Percentiles rank a stretch among this genome's conserved stretches.
Evolutionary conservation across 1,139 yeast genomes (phyloP).

Genomic region (Hemisphaericaspora lyxosophila): DNA sequence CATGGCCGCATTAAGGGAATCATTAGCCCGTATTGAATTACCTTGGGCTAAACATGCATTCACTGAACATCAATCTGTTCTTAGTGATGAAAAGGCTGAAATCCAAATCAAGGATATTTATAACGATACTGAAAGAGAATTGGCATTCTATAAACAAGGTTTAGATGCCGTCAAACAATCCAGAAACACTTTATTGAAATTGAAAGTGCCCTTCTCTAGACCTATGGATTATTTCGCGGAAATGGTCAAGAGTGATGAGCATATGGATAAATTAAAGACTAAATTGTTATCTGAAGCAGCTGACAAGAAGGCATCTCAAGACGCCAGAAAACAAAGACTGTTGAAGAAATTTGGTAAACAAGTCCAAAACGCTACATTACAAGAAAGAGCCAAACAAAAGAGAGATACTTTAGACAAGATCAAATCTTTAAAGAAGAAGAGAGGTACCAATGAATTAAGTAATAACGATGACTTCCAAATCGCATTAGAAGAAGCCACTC

Average conservation of each 20-base stretch:
- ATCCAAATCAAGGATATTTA: constrained; percentile 79
- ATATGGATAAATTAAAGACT: constrained; percentile 89
- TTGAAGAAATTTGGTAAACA: constrained; percentile 97
- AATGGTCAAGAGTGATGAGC: constrained; percentile 97
- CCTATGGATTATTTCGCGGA: constrained; percentile 97
- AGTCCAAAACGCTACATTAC: constrained; percentile 91
- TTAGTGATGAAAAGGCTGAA: constrained; percentile 60
- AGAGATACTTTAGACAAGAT: constrained; percentile 87
- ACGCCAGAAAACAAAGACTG: constrained; percentile 90
- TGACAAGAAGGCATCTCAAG: constrained; percentile 87
- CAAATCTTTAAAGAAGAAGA: constrained; percentile 83
- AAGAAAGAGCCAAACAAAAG: constrained; percentile 93
- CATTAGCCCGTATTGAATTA: constrained; percentile 64
- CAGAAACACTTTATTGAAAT: constrained; percentile 59
- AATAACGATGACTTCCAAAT: constrained; percentile 62
- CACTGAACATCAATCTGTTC: constrained; percentile 78
- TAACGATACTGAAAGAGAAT: constrained; percentile 83
- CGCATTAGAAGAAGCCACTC: constrained; percentile 88
- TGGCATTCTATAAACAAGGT: constrained; percentile 85
- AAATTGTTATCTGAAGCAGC: constrained; percentile 85
- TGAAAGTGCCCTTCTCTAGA: constrained; percentile 84
- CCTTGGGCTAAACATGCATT: constrained; percentile 75
- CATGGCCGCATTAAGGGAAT: constrained; percentile 65
- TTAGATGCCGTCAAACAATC: constrained; percentile 79
- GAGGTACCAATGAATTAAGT: constrained; percentile 71